A percentile compares a stretch with the other conserved stretches of the same genome.
Evolutionary conservation across 176 grass and related monocot species (phyloP).

Genomic region (Stipa capillata): DNA sequence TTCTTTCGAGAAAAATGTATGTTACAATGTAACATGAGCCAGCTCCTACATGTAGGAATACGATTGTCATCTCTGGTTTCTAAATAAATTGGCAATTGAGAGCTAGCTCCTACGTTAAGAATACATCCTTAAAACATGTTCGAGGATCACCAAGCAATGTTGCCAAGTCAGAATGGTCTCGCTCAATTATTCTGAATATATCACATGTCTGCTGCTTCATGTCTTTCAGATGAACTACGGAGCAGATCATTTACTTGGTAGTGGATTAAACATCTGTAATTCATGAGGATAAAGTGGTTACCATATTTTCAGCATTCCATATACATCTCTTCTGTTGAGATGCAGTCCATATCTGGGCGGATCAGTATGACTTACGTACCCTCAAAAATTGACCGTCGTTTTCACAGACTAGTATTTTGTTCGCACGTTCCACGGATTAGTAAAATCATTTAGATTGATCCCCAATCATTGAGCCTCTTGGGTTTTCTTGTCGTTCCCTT

Average conservation of each 20-base stretch:
- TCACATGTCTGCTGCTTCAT: constrained; percentile 6
- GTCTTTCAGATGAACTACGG: constrained; percentile 24
- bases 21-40: neutral
- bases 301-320: neutral
- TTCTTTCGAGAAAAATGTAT: neutral
- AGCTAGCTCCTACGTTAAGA: neutral
- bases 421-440: no score
- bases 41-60: neutral
- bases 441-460: neutral
- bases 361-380: neutral
- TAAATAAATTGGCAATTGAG: neutral
- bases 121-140: no score
- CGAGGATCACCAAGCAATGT: neutral
- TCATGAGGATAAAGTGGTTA: neutral
- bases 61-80: neutral
- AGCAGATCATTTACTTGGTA: no score
- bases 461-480: no score
- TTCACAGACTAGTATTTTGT: neutral
- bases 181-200: neutral
- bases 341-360: neutral
- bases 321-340: neutral
- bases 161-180: neutral
- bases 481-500: no score
- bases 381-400: neutral
- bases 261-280: constrained; percentile 8